Evolutionary conservation across 495 filamentous ascomycete species (phyloP).

Genomic region (Staphylotrichum longicolle): DNA sequence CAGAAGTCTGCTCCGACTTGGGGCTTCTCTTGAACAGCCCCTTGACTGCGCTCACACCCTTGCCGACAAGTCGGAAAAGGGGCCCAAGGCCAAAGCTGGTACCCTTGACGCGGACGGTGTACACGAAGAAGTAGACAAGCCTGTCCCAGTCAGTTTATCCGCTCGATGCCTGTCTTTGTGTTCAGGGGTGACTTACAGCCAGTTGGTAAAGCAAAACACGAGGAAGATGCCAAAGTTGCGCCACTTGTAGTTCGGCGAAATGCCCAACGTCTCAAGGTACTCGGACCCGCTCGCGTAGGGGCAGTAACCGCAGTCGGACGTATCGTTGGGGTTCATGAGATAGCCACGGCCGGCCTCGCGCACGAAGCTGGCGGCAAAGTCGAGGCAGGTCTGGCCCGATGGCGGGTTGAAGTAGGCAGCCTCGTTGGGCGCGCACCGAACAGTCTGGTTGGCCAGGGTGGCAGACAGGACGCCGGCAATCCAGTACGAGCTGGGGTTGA

Average conservation of each 20-base stretch:
- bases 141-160: constrained; percentile 7
- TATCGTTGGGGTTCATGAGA: constrained; percentile 57
- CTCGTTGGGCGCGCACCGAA: constrained; percentile 59
- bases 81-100: constrained; percentile 69
- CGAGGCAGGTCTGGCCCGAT: constrained; percentile 57
- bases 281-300: constrained; percentile 62
- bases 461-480: constrained; percentile 69
- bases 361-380: constrained; percentile 58
- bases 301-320: constrained; percentile 69
- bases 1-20: constrained; percentile 4
- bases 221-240: constrained; percentile 75
- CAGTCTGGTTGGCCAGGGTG: constrained; percentile 52
- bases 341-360: constrained; percentile 51
- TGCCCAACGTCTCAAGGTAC: constrained; percentile 67
- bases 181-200: constrained; percentile 40
- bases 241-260: constrained; percentile 63
- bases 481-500: constrained; percentile 69
- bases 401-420: constrained; percentile 66
- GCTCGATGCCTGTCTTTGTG: too few species aligned
- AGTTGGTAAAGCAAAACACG: constrained; percentile 73
- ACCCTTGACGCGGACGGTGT: constrained; percentile 66
- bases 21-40: constrained; percentile 13
- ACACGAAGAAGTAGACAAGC: constrained; percentile 84
- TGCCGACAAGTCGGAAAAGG: constrained; percentile 14
- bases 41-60: constrained; percentile 19